phyloP scores from a whole-genome alignment of 768 basidiomycete species.

The Amanita molliuscula region DNA sequence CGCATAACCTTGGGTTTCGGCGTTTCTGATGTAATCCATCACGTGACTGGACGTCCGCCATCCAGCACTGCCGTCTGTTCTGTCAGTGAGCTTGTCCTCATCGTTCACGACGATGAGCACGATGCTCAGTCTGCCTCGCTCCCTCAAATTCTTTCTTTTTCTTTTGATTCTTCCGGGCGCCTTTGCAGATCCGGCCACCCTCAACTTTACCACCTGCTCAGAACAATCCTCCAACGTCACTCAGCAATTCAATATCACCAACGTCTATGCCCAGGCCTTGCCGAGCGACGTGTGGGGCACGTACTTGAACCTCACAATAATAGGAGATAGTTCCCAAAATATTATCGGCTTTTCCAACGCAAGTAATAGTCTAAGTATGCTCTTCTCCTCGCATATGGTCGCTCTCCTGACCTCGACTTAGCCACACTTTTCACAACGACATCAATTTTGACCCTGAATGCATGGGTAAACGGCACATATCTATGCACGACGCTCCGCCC shows the following conservation, averaged over 20 bases:
- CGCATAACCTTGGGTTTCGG: neutral
- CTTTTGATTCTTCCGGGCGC: constrained; percentile 15
- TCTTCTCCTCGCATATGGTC: neutral
- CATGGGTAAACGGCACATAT: constrained; percentile 60
- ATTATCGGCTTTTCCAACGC: constrained; percentile 51
- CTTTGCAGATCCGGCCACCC: constrained; percentile 46
- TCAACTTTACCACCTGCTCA: constrained; percentile 66
- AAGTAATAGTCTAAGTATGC: constrained; percentile 60
- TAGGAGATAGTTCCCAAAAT: constrained; percentile 50
- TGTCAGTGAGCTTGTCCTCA: constrained; percentile 9
- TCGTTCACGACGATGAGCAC: constrained; percentile 17
- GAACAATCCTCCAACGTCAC: constrained; percentile 30
- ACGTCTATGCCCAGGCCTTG: constrained; percentile 65
- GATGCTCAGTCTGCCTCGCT: constrained; percentile 9
- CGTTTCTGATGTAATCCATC: neutral
- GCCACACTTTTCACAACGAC: constrained; percentile 86
- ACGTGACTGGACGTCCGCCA: neutral
- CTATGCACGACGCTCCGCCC: constrained; percentile 77
- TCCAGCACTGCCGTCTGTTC: neutral
- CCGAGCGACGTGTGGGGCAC: constrained; percentile 28
- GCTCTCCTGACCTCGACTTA: constrained; percentile 14
- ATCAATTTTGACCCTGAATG: constrained; percentile 66
- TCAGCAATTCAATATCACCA: constrained; percentile 54
- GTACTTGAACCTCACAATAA: constrained; percentile 60
- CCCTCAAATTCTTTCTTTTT: constrained; percentile 14